Evolutionary conservation across 768 basidiomycete genomes (phyloP), one percentile per base, ranked within the genome.

Genomic region (Cystobasidium ongulense): DNA sequence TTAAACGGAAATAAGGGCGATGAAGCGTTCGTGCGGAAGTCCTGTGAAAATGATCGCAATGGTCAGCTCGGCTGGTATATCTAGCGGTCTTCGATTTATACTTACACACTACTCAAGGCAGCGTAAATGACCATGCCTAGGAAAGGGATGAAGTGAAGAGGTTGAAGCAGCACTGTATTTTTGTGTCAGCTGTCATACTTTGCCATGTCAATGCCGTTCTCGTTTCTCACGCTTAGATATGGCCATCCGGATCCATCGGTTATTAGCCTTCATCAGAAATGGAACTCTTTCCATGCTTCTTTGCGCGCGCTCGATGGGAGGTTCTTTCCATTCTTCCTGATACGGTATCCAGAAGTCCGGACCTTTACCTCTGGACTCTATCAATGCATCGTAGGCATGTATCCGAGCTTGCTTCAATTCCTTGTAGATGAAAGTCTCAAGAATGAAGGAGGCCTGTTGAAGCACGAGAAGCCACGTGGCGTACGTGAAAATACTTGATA

Each of bases 1-100:
- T 84, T 10, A 77, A 74, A n/a, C 77, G 78, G 71, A 83, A 84
- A 73, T 82, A 83, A 1, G 83, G 81, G 27, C 79, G 74, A 75
- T 82, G 82, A 0, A 82, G 77, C 17, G 75, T 76, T 31, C 81
- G 76, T 5, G 79, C 82, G 0, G 82, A 79, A 2, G 80, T 81
- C 50, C 82, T 78, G 17, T 77, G 76, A n/a, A 80, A 71, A 31
- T 78, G 77, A 13, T 80, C 77, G 76, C 79, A 66, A 82, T 75
- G 36, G 79, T 72, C 1, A 79, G 77, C 17, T 79, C 38, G 27
- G 39, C 18, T 27, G 27, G 43, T 67, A 46, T 46, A n/a, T n/a
- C n/a, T 46, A n/a, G n/a, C n/a, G n/a, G n/a, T n/a, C n/a, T n/a
- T n/a, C n/a, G 57, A 2, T 59, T 10, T 21, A 18, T 35, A 33